Evolutionary conservation across 1,284 basidiomycete genomes (phyloP).

Genomic region (Trametes versicolor): DNA sequence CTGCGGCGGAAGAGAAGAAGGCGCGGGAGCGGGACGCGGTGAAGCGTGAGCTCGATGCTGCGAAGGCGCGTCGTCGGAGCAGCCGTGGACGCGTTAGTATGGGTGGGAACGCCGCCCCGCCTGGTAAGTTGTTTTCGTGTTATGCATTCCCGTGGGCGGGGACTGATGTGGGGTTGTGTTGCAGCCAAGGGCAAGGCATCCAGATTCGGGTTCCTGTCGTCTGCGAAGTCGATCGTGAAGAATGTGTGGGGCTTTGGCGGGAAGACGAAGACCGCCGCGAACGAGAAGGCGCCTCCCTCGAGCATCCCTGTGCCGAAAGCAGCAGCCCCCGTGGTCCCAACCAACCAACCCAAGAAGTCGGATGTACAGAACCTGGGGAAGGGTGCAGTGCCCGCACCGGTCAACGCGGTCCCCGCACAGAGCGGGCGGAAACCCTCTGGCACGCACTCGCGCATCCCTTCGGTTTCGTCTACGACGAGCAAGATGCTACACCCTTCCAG

Average conservation of each 20-base stretch:
- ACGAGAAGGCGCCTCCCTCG: conserved; percentile 28
- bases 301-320: conserved; percentile 41
- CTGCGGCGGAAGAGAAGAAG: conserved; percentile 50
- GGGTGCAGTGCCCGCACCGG: conserved; percentile 18
- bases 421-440: conserved; percentile 30
- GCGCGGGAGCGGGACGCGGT: conserved; percentile 66
- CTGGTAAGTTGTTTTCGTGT: conserved; percentile 37
- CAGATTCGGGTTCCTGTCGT: conserved; percentile 49
- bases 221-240: conserved; percentile 52
- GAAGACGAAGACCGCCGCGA: conserved; percentile 27
- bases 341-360: conserved; percentile 17
- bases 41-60: conserved; percentile 67
- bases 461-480: conserved; percentile 28
- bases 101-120: conserved; percentile 34
- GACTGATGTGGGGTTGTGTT: neutral
- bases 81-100: conserved; percentile 56
- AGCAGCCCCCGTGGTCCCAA: conserved; percentile 3
- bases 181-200: conserved; percentile 45
- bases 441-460: conserved; percentile 26
- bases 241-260: conserved; percentile 49
- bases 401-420: conserved; percentile 10
- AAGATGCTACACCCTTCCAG: conserved; percentile 32
- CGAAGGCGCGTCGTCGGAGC: conserved; percentile 71
- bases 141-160: neutral
- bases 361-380: conserved; percentile 23